Evolutionary conservation across 805 yeast genomes (phyloP).

Genomic region (Cyberlindnera xishuangbannaensis): DNA sequence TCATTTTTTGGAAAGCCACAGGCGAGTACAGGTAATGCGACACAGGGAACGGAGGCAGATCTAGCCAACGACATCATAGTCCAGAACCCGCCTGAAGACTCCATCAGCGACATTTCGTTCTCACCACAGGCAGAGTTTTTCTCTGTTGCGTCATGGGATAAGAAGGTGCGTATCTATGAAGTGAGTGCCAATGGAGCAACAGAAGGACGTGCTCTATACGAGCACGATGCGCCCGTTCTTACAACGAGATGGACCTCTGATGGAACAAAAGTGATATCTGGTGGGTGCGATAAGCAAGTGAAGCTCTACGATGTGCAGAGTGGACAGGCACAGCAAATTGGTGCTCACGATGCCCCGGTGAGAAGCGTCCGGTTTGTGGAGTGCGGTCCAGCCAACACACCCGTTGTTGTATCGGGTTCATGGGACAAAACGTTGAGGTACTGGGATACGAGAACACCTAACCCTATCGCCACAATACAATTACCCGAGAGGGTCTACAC

Average conservation of each 20-base stretch:
- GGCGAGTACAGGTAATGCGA: conserved; percentile 17
- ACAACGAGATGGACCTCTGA: conserved; percentile 78
- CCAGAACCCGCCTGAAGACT: conserved; percentile 85
- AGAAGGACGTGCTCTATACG: conserved; percentile 84
- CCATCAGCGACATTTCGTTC: conserved; percentile 76
- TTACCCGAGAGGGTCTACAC: conserved; percentile 89
- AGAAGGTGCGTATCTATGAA: conserved; percentile 89
- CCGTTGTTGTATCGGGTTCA: conserved; percentile 82
- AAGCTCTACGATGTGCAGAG: conserved; percentile 74
- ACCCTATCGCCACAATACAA: conserved; percentile 73
- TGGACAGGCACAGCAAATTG: conserved; percentile 80
- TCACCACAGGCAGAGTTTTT: conserved; percentile 79
- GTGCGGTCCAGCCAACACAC: conserved; percentile 76
- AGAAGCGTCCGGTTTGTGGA: conserved; percentile 68
- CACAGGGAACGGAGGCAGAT: conserved; percentile 33
- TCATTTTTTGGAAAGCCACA: conserved; percentile 24
- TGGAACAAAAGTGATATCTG: conserved; percentile 82
- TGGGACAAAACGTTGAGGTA: conserved; percentile 95
- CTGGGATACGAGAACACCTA: conserved; percentile 89
- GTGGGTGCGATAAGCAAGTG: conserved; percentile 89
- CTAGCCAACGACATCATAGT: conserved; percentile 65
- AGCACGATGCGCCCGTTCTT: conserved; percentile 85
- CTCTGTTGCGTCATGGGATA: conserved; percentile 91
- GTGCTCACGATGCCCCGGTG: conserved; percentile 80
- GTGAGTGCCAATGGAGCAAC: conserved; percentile 67